Conservation (phyloP, 306 rosid species). For the Adenanthera pavonina region DNA sequence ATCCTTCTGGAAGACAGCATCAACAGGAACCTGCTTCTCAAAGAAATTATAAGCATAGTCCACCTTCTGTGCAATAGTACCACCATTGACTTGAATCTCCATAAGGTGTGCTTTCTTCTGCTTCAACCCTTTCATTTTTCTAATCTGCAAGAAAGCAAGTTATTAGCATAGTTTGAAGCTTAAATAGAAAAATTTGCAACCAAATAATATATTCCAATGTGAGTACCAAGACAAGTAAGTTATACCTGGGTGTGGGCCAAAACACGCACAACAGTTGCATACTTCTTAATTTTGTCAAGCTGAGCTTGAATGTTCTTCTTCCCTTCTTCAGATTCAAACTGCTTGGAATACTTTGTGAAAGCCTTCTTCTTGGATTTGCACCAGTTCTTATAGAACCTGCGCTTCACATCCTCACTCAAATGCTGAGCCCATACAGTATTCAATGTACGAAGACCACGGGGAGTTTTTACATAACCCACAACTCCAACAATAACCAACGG, state of each 20-base stretch:
- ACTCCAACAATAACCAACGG: slow-evolving; percentile 87
- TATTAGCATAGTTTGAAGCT: not conserved
- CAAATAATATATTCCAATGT: not conserved
- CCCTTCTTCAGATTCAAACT: slow-evolving; percentile 74
- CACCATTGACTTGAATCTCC: slow-evolving; percentile 89
- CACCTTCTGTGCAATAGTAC: slow-evolving; percentile 73
- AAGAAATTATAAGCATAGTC: slow-evolving; percentile 74
- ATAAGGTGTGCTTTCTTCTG: slow-evolving; percentile 91
- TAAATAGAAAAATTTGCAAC: not conserved
- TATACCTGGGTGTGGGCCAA: slow-evolving; percentile 91
- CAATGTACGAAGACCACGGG: slow-evolving; percentile 85
- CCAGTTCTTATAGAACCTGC: slow-evolving; percentile 89
- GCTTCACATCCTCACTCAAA: slow-evolving; percentile 76
- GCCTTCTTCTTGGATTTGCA: slow-evolving; percentile 96
- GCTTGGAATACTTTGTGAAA: slow-evolving; percentile 73
- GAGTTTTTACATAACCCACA: slow-evolving; percentile 86
- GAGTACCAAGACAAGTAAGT: not conserved
- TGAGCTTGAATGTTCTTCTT: slow-evolving; percentile 68
- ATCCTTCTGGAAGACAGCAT: slow-evolving; percentile 92
- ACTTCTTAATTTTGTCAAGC: slow-evolving; percentile 78
- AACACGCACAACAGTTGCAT: slow-evolving; percentile 73
- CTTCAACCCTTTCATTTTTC: slow-evolving; percentile 86
- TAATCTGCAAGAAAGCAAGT: slow-evolving; percentile 50
- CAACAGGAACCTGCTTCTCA: slow-evolving; percentile 85
- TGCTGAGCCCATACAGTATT: slow-evolving; percentile 91